phyloP scores from a whole-genome alignment of 352 stramenopile species.

The Saprolegnia parasitica region DNA sequence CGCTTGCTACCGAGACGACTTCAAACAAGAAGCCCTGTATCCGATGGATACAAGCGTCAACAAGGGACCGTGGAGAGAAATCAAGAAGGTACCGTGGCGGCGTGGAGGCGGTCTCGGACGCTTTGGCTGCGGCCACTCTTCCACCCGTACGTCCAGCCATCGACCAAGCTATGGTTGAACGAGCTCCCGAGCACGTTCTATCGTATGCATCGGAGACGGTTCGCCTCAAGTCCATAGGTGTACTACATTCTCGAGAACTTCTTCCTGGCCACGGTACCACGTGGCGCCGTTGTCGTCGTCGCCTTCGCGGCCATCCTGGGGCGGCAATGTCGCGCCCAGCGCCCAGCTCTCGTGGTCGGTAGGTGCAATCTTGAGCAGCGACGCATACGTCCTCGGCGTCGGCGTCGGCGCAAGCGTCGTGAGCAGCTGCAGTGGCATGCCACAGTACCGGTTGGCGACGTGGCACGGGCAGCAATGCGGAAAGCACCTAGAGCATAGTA shows the following conservation, averaged over 20 bases:
- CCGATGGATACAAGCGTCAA: no score
- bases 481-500: not conserved
- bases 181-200: conserved; percentile 10
- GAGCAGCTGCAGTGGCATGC: not conserved
- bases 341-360: not conserved
- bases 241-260: not conserved
- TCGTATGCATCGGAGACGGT: not conserved
- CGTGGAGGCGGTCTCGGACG: conserved; percentile 38
- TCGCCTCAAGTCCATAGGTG: not conserved
- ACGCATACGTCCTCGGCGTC: not conserved
- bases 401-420: not conserved
- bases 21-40: not conserved
- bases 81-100: conserved; percentile 32
- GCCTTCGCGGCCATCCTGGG: not conserved
- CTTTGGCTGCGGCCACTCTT: conserved; percentile 51
- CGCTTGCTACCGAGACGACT: not conserved
- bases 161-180: conserved; percentile 38
- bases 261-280: not conserved
- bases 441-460: not conserved
- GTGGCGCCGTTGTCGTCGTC: not conserved
- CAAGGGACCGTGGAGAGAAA: no score
- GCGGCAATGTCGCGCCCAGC: not conserved
- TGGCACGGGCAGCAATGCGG: not conserved
- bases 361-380: not conserved
- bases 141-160: conserved; percentile 56